These are phyloP conservation scores for Solanum chiquidenum DNA, from an alignment of 257 asterid genomes.

Conservation along the genomic window DNA sequence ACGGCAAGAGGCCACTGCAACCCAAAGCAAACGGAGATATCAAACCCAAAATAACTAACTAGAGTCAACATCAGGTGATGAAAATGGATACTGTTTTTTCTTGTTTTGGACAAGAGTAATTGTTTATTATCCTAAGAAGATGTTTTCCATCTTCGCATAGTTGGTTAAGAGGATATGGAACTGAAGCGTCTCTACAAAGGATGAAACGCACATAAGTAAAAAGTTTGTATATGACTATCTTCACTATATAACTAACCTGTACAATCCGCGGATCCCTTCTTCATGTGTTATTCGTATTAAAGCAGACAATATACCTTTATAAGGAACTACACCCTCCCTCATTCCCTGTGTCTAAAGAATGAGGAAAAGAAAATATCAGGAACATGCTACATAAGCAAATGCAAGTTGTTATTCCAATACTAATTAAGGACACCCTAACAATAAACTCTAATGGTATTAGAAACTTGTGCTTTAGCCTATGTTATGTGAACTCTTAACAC, in stretches of 20 bases:
- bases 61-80: not conserved
- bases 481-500: not conserved
- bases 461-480: not conserved
- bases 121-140: not conserved
- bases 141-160: not conserved
- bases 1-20: constrained; percentile 91
- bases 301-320: constrained; percentile 64
- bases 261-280: constrained; percentile 96
- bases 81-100: not conserved
- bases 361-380: not conserved
- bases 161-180: not conserved
- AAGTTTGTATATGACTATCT: not conserved
- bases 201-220: not conserved
- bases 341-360: constrained; percentile 77
- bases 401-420: not conserved
- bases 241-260: constrained; percentile 53
- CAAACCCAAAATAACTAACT: not conserved
- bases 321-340: constrained; percentile 90
- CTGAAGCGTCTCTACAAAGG: not conserved
- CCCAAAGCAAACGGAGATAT: constrained; percentile 4
- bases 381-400: not conserved
- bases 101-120: not conserved
- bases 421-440: not conserved
- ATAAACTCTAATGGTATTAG: not conserved
- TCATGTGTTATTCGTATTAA: constrained; percentile 78